These are phyloP conservation scores for Chaetomium globosum DNA, from an alignment of 2,329 filamentous ascomycete species.

Conservation along the genomic window DNA sequence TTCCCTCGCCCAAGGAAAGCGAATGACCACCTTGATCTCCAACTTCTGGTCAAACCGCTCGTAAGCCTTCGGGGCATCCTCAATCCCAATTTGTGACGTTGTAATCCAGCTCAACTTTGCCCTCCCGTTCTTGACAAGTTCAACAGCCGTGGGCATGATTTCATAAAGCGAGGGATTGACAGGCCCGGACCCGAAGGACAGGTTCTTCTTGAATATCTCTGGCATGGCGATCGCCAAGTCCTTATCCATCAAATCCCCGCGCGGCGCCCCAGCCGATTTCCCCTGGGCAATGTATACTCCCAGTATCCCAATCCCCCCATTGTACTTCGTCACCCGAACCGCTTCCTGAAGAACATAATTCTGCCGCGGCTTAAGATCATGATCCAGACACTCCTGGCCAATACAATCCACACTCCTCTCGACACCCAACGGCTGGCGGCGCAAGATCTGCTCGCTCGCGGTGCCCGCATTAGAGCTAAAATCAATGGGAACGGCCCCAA, in stretches of 20 bases:
- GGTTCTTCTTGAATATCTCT: not conserved
- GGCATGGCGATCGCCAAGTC: conserved; percentile 10
- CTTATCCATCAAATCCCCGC: not conserved
- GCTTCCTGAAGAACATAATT: conserved; percentile 16
- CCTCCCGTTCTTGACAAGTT: conserved; percentile 19
- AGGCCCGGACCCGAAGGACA: not conserved
- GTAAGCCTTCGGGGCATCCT: conserved; percentile 24
- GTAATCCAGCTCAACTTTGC: conserved; percentile 12
- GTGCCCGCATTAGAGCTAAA: not conserved
- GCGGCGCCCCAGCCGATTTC: not conserved
- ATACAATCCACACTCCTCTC: conserved; percentile 12
- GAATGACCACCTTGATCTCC: conserved; percentile 25
- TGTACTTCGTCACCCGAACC: conserved; percentile 7
- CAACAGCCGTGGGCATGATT: not conserved
- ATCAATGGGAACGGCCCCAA: conserved; percentile 15
- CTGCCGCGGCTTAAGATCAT: not conserved
- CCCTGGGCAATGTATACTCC: conserved; percentile 1
- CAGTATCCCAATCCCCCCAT: conserved; percentile 6
- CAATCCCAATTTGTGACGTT: conserved; percentile 12
- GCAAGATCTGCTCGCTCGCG: conserved; percentile 16
- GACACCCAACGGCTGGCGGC: conserved; percentile 2
- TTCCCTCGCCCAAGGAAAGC: conserved; percentile 19
- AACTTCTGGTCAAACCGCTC: conserved; percentile 20
- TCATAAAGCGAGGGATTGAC: not conserved
- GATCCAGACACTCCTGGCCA: conserved; percentile 14